Evolutionary conservation across 148 eudicot genomes (phyloP).

Genomic region (Camellia granthamiana): DNA sequence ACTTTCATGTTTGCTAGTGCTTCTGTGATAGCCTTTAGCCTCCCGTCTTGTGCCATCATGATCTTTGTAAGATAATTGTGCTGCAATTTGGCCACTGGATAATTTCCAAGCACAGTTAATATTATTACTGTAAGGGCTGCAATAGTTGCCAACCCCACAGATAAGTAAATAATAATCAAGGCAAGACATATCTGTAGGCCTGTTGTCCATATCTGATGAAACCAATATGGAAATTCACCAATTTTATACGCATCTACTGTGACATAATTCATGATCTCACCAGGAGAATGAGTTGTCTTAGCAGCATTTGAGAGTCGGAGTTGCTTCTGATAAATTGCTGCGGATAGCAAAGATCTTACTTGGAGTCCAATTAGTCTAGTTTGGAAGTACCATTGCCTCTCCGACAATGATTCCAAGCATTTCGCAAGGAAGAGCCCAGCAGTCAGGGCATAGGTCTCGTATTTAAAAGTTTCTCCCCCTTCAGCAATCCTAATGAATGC

Average conservation of each 20-base stretch:
- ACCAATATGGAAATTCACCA: slow-evolving; percentile 2
- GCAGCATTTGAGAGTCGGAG: slow-evolving; percentile 26
- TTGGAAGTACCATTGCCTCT: slow-evolving; percentile 47
- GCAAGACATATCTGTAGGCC: slow-evolving; percentile 3
- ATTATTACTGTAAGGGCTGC: not conserved
- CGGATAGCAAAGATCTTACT: slow-evolving; percentile 48
- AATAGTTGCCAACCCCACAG: slow-evolving; percentile 6
- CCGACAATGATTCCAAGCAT: slow-evolving; percentile 39
- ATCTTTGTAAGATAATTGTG: slow-evolving; percentile 37
- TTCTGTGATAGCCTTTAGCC: slow-evolving; percentile 39
- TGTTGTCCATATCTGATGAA: slow-evolving; percentile 8
- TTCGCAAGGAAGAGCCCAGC: slow-evolving; percentile 38
- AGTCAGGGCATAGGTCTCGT: slow-evolving; percentile 46
- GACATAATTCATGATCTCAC: slow-evolving; percentile 26
- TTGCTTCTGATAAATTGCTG: slow-evolving; percentile 49
- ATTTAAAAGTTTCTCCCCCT: slow-evolving; percentile 40
- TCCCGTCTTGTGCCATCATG: slow-evolving; percentile 45
- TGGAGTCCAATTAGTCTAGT: slow-evolving; percentile 41
- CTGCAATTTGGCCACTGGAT: slow-evolving; percentile 22
- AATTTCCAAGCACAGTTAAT: not conserved
- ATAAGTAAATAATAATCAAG: not conserved
- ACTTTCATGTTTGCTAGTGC: slow-evolving; percentile 74
- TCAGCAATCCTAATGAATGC: slow-evolving; percentile 61
- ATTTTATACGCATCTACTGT: not conserved
- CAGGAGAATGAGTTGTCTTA: slow-evolving; percentile 15